phyloP scores from a whole-genome alignment of 1,284 basidiomycete genomes.

The Ceratobasidium sp. region DNA sequence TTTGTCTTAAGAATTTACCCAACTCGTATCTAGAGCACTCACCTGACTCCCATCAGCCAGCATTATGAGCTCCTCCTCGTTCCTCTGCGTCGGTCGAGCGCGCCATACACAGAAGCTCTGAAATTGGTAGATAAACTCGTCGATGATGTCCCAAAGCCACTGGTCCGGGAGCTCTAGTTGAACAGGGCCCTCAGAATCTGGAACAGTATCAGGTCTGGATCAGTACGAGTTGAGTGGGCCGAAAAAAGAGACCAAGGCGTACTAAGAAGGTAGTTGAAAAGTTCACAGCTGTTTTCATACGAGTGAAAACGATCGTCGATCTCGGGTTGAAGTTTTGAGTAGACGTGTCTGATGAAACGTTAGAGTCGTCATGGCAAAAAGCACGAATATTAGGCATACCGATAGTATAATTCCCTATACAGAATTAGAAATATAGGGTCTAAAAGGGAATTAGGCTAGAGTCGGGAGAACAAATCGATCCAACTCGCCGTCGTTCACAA shows the following conservation, averaged over 20 bases:
- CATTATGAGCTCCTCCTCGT: slow-evolving; percentile 88
- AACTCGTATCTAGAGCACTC: slow-evolving; percentile 48
- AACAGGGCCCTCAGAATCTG: slow-evolving; percentile 94
- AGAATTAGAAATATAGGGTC: slow-evolving; percentile 96
- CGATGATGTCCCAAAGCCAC: slow-evolving; percentile 99
- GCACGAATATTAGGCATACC: slow-evolving; percentile 55
- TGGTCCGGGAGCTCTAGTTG: slow-evolving; percentile 93
- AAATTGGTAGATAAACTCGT: slow-evolving; percentile 99
- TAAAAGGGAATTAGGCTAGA: slow-evolving; percentile 54
- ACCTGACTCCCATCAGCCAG: slow-evolving; percentile 80
- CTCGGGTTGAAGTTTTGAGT: slow-evolving; percentile 93
- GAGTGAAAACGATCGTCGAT: slow-evolving; percentile 98
- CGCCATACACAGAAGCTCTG: slow-evolving; percentile 95
- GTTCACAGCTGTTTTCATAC: slow-evolving; percentile 98
- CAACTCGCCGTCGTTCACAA: slow-evolving; percentile 87
- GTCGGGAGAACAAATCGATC: neutral
- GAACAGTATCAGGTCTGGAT: neutral
- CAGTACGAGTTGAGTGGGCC: slow-evolving; percentile 2
- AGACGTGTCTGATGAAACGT: slow-evolving; percentile 76
- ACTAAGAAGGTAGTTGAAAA: slow-evolving; percentile 96
- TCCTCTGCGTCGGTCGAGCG: slow-evolving; percentile 85
- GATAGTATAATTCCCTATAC: slow-evolving; percentile 94
- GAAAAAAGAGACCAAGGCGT: slow-evolving; percentile 52
- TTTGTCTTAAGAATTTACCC: neutral
- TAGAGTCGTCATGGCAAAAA: neutral